Conservation (phyloP, 2,329 filamentous ascomycete genomes). For the Phaeomoniella chlamydospora region DNA sequence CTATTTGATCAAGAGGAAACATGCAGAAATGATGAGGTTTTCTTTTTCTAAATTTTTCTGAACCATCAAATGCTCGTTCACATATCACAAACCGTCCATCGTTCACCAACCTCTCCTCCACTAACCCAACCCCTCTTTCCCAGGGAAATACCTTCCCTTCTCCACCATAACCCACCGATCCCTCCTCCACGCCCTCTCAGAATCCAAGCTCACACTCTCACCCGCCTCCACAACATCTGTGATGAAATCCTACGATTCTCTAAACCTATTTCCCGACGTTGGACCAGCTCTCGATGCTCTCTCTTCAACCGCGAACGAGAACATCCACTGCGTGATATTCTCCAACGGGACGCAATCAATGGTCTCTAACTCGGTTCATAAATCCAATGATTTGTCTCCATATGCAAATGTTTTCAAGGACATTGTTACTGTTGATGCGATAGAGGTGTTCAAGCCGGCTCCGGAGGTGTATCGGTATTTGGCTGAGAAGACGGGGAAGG, state of each 20-base stretch:
- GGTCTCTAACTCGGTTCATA: conserved; percentile 44
- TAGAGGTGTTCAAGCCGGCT: conserved; percentile 51
- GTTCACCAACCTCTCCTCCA: not conserved
- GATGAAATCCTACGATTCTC: conserved; percentile 49
- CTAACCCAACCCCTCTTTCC: conserved; percentile 1
- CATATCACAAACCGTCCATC: too few relatives aligned
- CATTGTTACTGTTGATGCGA: conserved; percentile 47
- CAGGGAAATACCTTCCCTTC: conserved; percentile 50
- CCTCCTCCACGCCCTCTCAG: conserved; percentile 49
- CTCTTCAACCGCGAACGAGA: conserved; percentile 14
- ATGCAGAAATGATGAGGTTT: too few relatives aligned
- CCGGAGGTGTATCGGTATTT: conserved; percentile 48
- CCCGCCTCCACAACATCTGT: conserved; percentile 31
- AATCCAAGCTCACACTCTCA: conserved; percentile 34
- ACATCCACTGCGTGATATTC: conserved; percentile 47
- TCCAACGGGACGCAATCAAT: conserved; percentile 54
- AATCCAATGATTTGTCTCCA: conserved; percentile 40
- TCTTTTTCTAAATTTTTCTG: too few relatives aligned
- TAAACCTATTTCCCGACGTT: conserved; percentile 53
- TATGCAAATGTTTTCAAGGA: conserved; percentile 34
- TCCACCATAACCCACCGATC: conserved; percentile 46
- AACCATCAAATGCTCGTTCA: too few relatives aligned
- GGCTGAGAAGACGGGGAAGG: conserved; percentile 33
- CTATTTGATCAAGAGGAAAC: too few relatives aligned
- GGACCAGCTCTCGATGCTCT: conserved; percentile 35